A percentile compares a stretch with the other conserved stretches of the same genome.
Conservation (phyloP, 192 early-diverging fungal species). For the Coemansia sp. region DNA sequence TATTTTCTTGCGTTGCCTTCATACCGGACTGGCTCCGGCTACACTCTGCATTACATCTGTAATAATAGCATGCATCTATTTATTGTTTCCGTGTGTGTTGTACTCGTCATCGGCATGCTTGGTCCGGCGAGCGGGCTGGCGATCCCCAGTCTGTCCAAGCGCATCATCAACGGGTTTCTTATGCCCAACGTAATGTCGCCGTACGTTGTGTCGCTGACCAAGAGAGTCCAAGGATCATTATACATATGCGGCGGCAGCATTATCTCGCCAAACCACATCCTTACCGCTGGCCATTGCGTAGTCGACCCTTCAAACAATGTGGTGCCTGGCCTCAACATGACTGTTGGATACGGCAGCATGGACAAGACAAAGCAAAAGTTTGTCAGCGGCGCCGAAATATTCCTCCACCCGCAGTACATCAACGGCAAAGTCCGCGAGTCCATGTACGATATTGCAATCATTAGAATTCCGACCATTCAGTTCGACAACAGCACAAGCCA, state of each 20-base stretch:
- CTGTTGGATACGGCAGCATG: slow-evolving; percentile 23
- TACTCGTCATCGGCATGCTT: not conserved
- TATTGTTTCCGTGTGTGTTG: not conserved
- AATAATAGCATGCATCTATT: not conserved
- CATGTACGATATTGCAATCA: slow-evolving; percentile 33
- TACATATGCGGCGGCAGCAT: slow-evolving; percentile 43
- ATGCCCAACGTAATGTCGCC: slow-evolving; percentile 19
- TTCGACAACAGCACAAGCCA: slow-evolving; percentile 5
- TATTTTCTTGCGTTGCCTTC: not conserved
- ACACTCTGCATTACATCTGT: not conserved
- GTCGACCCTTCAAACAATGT: slow-evolving; percentile 3
- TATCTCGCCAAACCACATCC: slow-evolving; percentile 19
- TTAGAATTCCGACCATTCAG: slow-evolving; percentile 15
- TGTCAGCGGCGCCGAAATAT: slow-evolving; percentile 5
- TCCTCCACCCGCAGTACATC: slow-evolving; percentile 21
- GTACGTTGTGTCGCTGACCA: slow-evolving; percentile 15
- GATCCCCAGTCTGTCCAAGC: slow-evolving; percentile 10
- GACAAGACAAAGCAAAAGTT: slow-evolving; percentile 15
- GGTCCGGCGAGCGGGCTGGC: not conserved
- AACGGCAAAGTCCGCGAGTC: not conserved
- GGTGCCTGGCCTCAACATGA: slow-evolving; percentile 7
- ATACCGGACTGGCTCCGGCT: not conserved
- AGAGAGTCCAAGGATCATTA: not conserved
- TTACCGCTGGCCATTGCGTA: slow-evolving; percentile 45
- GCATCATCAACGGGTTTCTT: slow-evolving; percentile 28